Evolutionary conservation across 441 rosid species (phyloP).

Genomic region (Gossypium trilobum): DNA sequence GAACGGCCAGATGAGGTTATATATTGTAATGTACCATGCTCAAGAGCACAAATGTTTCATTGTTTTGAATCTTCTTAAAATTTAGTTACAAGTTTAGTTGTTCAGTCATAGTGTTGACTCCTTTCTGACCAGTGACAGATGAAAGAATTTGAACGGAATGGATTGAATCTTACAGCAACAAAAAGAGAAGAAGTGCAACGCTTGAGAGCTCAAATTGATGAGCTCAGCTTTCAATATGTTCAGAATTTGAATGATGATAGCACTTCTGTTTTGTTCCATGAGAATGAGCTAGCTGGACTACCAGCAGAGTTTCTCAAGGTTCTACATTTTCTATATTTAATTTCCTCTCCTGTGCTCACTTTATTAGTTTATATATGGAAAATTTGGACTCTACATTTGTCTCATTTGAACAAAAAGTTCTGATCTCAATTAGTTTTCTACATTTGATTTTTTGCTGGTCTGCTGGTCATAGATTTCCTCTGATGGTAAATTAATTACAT

Average conservation of each 20-base stretch:
- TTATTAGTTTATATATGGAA: not conserved
- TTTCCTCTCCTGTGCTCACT: slow-evolving; percentile 4
- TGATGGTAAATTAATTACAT: not conserved
- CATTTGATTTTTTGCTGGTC: not conserved
- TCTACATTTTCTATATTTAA: not conserved
- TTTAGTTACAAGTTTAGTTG: not conserved
- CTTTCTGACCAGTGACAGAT: slow-evolving; percentile 80
- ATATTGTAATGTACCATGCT: not conserved
- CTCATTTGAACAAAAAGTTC: not conserved
- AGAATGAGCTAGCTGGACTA: slow-evolving; percentile 65
- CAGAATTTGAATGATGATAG: slow-evolving; percentile 64
- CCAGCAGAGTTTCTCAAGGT: slow-evolving; percentile 73
- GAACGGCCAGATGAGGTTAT: not conserved
- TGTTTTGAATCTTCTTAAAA: not conserved
- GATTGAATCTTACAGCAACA: slow-evolving; percentile 68
- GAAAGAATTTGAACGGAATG: slow-evolving; percentile 79
- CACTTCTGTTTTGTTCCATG: slow-evolving; percentile 53
- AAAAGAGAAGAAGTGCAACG: slow-evolving; percentile 78
- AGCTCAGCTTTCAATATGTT: slow-evolving; percentile 58
- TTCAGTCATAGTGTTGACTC: slow-evolving; percentile 31
- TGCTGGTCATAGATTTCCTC: not conserved
- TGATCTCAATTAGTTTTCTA: not conserved
- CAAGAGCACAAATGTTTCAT: not conserved
- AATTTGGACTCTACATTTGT: not conserved
- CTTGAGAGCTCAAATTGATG: slow-evolving; percentile 60